Base-by-base conservation (phyloP, 2,329 filamentous ascomycete species). In the Lojkania enalia region DNA sequence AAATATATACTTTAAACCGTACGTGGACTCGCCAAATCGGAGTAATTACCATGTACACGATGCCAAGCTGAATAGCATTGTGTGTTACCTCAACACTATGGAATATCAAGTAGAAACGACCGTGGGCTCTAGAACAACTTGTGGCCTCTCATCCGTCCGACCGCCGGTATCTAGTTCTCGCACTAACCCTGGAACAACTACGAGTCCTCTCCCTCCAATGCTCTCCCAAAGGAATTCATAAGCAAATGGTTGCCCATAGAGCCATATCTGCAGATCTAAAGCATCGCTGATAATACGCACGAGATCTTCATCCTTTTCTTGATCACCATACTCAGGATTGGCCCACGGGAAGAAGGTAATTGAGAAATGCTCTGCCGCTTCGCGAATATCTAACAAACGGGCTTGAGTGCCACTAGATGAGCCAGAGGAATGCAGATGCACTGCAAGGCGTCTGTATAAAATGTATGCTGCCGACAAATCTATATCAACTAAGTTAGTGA, bases 271-370 rank as follows among this genome's bases (percentile, higher is more conserved):
- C 6, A 57, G 20, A 19, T 66, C 58, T 18, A 66, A 39, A 2
- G 58, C 57, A n/a, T 52, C 53, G 9, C 30, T 49, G 9, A 68
- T 60, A 20, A 66, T 50, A 5, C 49, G 45, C 4, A 56, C 48
- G 1, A 68, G 54, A 32, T 64, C 54, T 7, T 60, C 55, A 5
- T 68, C 65, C 25, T 56, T 58, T 6, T 64, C 63, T 19, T 56
- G 50, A 25, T 68, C 65, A 9, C 42, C 41, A 9, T 49, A 50
- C 2, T 41, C 33, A 2, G 65, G 65, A 38, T 65, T 61, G 4
- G 62, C 61, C 65, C 65, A 68, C 1, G 64, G 62, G 36, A 68
- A 68, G 49, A 68, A 68, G 0, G 61, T 60, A 4, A 68, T 52
- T 3, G 57, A 52, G 47, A 68, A 68, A 44, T 64, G 60, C 38